These are phyloP conservation scores for Rhizomucor miehei DNA, from an alignment of 371 early-diverging fungal genomes.

Conservation along the genomic window DNA sequence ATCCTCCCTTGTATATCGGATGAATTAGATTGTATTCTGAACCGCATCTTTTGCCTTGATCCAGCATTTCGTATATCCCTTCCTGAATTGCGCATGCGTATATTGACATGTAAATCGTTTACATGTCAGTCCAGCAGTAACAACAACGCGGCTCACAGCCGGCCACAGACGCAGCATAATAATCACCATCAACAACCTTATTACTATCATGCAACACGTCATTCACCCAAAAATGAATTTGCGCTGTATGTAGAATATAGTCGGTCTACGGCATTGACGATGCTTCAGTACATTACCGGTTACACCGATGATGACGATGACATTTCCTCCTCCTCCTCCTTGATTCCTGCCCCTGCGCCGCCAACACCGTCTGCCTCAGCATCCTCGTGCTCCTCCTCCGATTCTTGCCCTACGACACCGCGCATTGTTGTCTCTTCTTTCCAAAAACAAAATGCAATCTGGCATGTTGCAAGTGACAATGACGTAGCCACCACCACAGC, in stretches of 20 bases:
- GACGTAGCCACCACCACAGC: too few relatives aligned
- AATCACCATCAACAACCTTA: not conserved
- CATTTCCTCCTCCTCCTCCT: slow-evolving; percentile 27
- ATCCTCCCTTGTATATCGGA: slow-evolving; percentile 67
- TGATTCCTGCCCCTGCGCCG: slow-evolving; percentile 20
- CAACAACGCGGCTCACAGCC: slow-evolving; percentile 3
- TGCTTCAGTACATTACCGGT: slow-evolving; percentile 11
- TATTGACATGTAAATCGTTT: slow-evolving; percentile 58
- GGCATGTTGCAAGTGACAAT: too few relatives aligned
- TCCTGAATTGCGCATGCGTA: slow-evolving; percentile 55
- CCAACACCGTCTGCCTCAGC: slow-evolving; percentile 6
- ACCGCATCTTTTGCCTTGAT: slow-evolving; percentile 69
- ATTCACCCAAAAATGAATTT: not conserved
- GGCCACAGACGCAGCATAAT: too few relatives aligned
- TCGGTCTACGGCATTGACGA: slow-evolving; percentile 12
- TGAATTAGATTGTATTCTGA: slow-evolving; percentile 68
- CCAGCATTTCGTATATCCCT: slow-evolving; percentile 69
- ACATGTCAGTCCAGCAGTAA: slow-evolving; percentile 14
- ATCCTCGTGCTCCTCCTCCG: not conserved
- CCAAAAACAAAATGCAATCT: too few relatives aligned
- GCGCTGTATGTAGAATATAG: slow-evolving; percentile 2
- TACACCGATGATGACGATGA: slow-evolving; percentile 6
- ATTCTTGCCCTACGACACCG: not conserved
- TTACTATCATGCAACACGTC: too few relatives aligned
- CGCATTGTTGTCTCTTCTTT: not conserved